A percentile compares a stretch with the other conserved stretches of the same genome.
These are phyloP conservation scores for Entonaema liquescens DNA, from an alignment of 495 filamentous ascomycete species.

Conservation along the genomic window DNA sequence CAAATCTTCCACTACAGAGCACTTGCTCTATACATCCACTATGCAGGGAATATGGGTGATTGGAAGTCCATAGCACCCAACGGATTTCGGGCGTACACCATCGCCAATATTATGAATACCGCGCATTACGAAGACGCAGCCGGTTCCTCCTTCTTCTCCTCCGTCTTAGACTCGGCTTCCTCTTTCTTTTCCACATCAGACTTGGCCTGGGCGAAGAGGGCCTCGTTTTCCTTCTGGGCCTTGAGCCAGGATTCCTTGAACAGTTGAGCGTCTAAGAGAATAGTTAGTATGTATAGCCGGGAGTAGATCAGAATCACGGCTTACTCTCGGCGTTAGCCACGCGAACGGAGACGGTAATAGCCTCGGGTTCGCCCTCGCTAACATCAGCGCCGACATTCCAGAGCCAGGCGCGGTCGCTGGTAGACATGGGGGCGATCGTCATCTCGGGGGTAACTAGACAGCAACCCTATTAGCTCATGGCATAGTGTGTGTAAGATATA, in stretches of 20 bases:
- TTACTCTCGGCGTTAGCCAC: constrained; percentile 98
- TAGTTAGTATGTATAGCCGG: neutral
- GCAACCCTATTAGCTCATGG: constrained; percentile 9
- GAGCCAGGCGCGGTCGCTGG: constrained; percentile 97
- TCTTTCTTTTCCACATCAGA: constrained; percentile 43
- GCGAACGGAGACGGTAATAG: constrained; percentile 93
- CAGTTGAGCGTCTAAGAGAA: constrained; percentile 79
- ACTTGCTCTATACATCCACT: constrained; percentile 6
- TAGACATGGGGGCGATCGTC: constrained; percentile 97
- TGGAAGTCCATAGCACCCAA: constrained; percentile 4
- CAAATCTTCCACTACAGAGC: constrained; percentile 22
- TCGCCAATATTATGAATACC: neutral
- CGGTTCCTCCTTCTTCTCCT: constrained; percentile 45
- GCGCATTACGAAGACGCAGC: constrained; percentile 37
- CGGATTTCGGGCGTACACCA: neutral
- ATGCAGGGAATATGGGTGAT: constrained; percentile 12
- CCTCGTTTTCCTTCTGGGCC: constrained; percentile 96
- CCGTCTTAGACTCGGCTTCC: constrained; percentile 33
- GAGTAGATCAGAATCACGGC: constrained; percentile 42
- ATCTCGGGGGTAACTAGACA: constrained; percentile 91
- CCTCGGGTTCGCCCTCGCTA: constrained; percentile 96
- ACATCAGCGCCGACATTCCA: constrained; percentile 99
- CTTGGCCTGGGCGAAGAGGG: constrained; percentile 71
- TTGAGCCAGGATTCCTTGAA: constrained; percentile 99
- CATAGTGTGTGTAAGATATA: neutral